These are phyloP conservation scores for Aspergillus nanangensis DNA, from an alignment of 495 filamentous ascomycete genomes.

Conservation along the genomic window DNA sequence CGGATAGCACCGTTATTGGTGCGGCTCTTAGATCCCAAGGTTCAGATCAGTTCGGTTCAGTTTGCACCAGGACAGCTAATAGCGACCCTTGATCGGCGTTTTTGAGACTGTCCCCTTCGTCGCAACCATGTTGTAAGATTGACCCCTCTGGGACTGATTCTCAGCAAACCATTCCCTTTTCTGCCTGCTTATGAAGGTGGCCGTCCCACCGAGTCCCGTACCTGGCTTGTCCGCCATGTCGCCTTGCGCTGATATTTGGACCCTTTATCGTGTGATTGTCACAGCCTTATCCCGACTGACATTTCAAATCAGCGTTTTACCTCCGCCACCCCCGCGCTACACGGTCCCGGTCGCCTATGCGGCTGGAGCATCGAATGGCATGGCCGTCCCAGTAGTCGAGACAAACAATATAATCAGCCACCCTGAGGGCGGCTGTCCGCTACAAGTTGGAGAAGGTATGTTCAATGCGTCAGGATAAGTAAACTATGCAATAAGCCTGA, in stretches of 20 bases:
- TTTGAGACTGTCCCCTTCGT: no score
- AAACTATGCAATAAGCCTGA: no score
- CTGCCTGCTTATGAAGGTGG: not conserved
- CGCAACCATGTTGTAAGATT: slow-evolving; percentile 37
- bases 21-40: slow-evolving; percentile 2
- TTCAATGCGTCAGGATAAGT: not conserved
- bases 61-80: no score
- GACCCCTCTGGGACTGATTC: not conserved
- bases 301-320: slow-evolving; percentile 58
- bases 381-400: slow-evolving; percentile 71
- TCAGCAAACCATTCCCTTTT: slow-evolving; percentile 1
- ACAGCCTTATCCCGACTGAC: slow-evolving; percentile 13
- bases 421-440: slow-evolving; percentile 64
- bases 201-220: no score
- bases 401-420: slow-evolving; percentile 84
- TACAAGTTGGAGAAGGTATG: slow-evolving; percentile 88
- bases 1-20: slow-evolving; percentile 2
- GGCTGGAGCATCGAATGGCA: slow-evolving; percentile 57
- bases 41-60: no score
- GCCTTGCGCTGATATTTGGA: not conserved
- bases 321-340: slow-evolving; percentile 82
- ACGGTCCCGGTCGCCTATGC: slow-evolving; percentile 63
- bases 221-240: not conserved
- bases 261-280: slow-evolving; percentile 1
- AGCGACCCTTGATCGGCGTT: no score